phyloP scores from a whole-genome alignment of 225 moss, liverwort and hornwort genomes.

The Physcomitrellopsis africana region DNA sequence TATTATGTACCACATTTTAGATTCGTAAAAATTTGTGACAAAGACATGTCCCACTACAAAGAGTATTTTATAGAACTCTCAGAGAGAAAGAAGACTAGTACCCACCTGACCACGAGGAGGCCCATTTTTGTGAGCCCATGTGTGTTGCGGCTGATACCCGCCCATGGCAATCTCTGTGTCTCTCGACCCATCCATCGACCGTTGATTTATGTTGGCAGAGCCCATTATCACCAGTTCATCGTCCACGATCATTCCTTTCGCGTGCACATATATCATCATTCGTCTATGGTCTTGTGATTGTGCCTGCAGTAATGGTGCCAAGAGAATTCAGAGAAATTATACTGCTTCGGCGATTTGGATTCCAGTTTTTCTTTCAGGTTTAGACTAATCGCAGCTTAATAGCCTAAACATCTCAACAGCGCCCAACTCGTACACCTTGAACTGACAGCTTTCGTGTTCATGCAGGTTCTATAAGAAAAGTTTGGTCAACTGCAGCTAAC shows the following conservation, averaged over 20 bases:
- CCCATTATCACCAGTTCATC: constrained; percentile 82
- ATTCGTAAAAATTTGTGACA: too few relatives aligned
- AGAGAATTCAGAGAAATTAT: background rate
- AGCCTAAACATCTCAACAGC: too few relatives aligned
- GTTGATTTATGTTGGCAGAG: constrained; percentile 93
- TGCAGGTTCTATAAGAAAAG: background rate
- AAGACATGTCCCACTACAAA: too few relatives aligned
- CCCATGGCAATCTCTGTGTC: constrained; percentile 97
- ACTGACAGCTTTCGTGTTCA: background rate
- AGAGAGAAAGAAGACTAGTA: too few relatives aligned
- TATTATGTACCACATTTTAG: too few relatives aligned
- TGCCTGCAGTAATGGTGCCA: constrained; percentile 49
- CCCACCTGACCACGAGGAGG: constrained; percentile 86
- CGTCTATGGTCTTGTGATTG: constrained; percentile 69
- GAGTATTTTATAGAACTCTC: too few relatives aligned
- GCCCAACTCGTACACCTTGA: background rate
- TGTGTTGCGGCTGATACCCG: constrained; percentile 75
- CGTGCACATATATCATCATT: constrained; percentile 89
- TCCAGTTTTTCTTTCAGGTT: background rate
- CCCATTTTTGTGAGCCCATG: constrained; percentile 52
- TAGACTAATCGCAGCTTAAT: background rate
- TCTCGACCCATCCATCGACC: constrained; percentile 88
- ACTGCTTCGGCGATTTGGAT: background rate
- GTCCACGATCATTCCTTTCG: constrained; percentile 92
- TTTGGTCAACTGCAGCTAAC: constrained; percentile 8